phyloP scores from a whole-genome alignment of 805 yeast genomes.

The Barnettozyma sucrosica region DNA sequence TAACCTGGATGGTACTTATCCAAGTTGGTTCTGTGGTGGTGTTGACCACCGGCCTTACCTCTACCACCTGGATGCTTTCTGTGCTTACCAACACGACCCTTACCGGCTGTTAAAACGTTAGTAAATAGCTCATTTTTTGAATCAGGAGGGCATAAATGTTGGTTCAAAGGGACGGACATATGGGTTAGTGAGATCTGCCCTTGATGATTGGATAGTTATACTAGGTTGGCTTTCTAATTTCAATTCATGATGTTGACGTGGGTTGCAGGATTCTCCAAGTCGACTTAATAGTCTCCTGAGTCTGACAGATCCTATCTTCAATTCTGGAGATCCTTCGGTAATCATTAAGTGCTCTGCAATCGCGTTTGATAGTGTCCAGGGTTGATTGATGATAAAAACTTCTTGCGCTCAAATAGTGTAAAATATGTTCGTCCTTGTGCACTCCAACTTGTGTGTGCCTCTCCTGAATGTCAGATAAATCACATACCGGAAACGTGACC shows the following conservation, averaged over 20 bases:
- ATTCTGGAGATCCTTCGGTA: not conserved
- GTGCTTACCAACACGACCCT: conserved; percentile 99
- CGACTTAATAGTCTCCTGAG: no score
- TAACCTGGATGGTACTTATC: conserved; percentile 99
- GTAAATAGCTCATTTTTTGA: conserved; percentile 13
- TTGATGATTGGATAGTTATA: no score
- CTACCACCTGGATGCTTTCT: conserved; percentile 99
- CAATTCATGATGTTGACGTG: no score
- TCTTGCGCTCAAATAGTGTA: not conserved
- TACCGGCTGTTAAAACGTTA: conserved; percentile 73
- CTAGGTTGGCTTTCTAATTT: no score
- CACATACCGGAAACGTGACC: conserved; percentile 99
- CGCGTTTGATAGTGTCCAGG: not conserved
- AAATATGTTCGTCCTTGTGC: not conserved
- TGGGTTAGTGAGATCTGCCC: no score
- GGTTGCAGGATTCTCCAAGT: no score
- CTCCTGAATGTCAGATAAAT: not conserved
- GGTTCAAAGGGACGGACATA: no score
- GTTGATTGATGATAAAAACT: not conserved
- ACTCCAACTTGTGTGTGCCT: not conserved
- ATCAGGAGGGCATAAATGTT: not conserved
- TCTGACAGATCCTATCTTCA: no score
- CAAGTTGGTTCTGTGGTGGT: conserved; percentile 99
- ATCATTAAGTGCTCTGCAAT: not conserved
- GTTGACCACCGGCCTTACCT: conserved; percentile 99